A percentile compares a stretch with the other conserved stretches of the same genome.
Conservation (phyloP, 129 eudicot species). For the Flaveria linearis region DNA sequence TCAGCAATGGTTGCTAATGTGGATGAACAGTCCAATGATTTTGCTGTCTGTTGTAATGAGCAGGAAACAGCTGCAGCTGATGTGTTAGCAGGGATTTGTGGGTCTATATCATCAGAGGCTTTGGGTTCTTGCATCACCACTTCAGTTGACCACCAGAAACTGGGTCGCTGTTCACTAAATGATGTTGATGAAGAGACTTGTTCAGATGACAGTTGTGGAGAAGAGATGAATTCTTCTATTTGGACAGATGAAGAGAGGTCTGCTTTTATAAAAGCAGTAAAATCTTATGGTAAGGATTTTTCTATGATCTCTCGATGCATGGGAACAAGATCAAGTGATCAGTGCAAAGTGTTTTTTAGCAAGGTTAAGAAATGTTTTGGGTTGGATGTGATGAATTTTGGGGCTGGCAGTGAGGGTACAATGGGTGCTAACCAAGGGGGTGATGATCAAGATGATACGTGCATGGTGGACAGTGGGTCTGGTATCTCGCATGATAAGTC, state of each 20-base stretch:
- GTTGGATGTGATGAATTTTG: conserved; percentile 51
- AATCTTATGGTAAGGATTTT: conserved; percentile 76
- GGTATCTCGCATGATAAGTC: conserved; percentile 45
- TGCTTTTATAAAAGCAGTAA: conserved; percentile 61
- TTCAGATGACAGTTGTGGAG: conserved; percentile 91
- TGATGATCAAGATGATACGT: conserved; percentile 68
- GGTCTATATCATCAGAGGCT: conserved; percentile 95
- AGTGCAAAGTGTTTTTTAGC: conserved; percentile 81
- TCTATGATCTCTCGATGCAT: conserved; percentile 60
- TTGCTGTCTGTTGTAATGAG: conserved; percentile 44
- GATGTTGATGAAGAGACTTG: conserved; percentile 69
- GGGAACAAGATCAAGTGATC: conserved; percentile 66
- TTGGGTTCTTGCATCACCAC: conserved; percentile 93
- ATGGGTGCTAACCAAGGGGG: conserved; percentile 55
- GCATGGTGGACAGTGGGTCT: conserved; percentile 57
- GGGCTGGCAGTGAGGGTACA: conserved; percentile 38
- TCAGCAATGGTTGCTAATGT: conserved; percentile 67
- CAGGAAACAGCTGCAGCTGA: conserved; percentile 87
- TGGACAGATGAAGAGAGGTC: conserved; percentile 96
- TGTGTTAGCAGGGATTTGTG: conserved; percentile 95
- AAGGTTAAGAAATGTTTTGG: conserved; percentile 81
- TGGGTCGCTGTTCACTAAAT: conserved; percentile 44
- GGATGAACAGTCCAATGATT: conserved; percentile 48
- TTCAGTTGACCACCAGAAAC: conserved; percentile 56
- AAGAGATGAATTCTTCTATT: conserved; percentile 54